These are phyloP conservation scores for Stenogyne calaminthoides DNA, from an alignment of 305 asterid species.

Conservation along the genomic window DNA sequence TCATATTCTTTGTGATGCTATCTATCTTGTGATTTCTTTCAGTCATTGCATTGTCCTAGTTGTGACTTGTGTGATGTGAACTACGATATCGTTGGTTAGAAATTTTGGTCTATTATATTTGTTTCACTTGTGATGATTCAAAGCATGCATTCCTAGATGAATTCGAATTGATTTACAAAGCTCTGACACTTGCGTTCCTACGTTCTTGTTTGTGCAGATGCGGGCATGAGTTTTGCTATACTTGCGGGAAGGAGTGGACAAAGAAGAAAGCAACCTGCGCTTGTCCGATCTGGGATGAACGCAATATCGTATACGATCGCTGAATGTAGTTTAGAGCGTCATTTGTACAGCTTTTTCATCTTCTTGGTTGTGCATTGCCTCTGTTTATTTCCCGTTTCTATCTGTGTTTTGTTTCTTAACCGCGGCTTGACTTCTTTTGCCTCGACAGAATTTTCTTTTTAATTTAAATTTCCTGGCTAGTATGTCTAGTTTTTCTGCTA, in stretches of 20 bases:
- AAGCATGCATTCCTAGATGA: not conserved
- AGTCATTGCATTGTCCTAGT: not conserved
- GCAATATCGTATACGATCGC: conserved; percentile 22
- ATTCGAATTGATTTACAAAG: too few species aligned
- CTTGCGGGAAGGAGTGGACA: conserved; percentile 63
- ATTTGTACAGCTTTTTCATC: not conserved
- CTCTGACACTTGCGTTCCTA: too few species aligned
- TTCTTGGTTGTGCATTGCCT: not conserved
- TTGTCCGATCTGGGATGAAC: conserved; percentile 61
- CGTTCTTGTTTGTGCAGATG: conserved; percentile 37
- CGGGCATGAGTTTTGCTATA: conserved; percentile 70
- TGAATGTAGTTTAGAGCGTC: conserved; percentile 6
- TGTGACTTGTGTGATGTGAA: not conserved
- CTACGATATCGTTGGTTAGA: not conserved
- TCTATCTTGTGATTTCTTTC: not conserved
- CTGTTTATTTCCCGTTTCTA: not conserved
- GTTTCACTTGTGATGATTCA: not conserved
- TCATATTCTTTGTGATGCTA: not conserved
- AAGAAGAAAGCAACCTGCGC: conserved; percentile 51
- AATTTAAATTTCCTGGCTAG: not conserved
- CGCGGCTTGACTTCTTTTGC: not conserved
- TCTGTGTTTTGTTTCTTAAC: not conserved
- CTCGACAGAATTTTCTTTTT: not conserved
- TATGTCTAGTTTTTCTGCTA: not conserved
- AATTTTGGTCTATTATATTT: not conserved